phyloP scores from a whole-genome alignment of 345 rosid species.

The Conringia planisiliqua region DNA sequence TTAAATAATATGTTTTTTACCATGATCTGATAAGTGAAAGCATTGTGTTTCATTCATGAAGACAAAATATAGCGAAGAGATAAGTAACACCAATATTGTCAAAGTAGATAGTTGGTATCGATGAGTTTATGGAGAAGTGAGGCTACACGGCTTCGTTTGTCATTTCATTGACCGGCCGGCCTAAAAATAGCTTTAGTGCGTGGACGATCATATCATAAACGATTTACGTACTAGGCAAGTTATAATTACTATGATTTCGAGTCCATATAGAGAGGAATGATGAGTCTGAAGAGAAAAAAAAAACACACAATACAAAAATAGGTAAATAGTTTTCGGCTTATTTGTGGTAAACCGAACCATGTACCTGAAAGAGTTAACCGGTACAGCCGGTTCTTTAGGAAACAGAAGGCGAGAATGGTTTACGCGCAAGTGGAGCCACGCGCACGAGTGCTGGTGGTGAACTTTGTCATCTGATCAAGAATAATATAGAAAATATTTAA shows the following conservation, averaged over 20 bases:
- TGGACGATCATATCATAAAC: neutral
- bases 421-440: slow-evolving; percentile 34
- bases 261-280: neutral
- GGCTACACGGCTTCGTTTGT: neutral
- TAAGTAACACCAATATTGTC: neutral
- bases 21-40: neutral
- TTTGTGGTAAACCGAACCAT: neutral
- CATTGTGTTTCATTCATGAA: neutral
- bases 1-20: neutral
- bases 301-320: too few species aligned
- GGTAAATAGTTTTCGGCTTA: too few species aligned
- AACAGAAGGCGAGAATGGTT: neutral
- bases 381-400: neutral
- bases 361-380: slow-evolving; percentile 6
- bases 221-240: neutral
- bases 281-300: too few species aligned
- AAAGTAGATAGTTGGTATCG: neutral
- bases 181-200: neutral
- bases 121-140: neutral
- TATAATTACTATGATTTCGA: neutral
- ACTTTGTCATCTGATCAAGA: slow-evolving; percentile 13
- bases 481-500: neutral
- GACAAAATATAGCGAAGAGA: neutral
- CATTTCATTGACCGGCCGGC: neutral
- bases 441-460: slow-evolving; percentile 32